Base-by-base conservation (phyloP, 352 stramenopile species). In the Phytophthora quininea region DNA sequence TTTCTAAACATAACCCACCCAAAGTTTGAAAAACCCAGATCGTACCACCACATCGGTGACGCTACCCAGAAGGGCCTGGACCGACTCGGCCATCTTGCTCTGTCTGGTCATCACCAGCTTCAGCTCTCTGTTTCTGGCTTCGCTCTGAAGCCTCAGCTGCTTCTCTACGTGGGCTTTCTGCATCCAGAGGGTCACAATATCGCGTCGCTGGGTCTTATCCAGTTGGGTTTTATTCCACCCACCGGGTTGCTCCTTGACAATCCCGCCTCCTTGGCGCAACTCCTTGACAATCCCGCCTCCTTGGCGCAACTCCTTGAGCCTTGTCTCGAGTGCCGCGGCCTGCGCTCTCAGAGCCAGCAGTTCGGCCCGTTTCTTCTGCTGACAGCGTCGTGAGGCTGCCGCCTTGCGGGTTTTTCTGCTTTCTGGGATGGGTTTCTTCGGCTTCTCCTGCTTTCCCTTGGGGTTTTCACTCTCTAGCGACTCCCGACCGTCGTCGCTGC, bases 281-380 rank as follows among this genome's bases (percentile, higher is more conserved):
- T 49, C 8, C 24, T 49, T 29, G 11, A 49, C 10, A 29, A 49
- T 10, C 14, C 43, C 47, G 1, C 19, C 47, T 15, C 47, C 47
- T 42, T 64, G 49, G 15, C 32, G 32, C 32, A 73, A 35, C 43
- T 69, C 59, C 8, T 53, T 10, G 0, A 73, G 19, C 2, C 56
- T 47, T 2, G 29, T 52, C 59, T 69, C 60, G 9, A 73, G 32
- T 6, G 65, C 43, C n/a, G 54, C 33, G 7, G 55, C 54, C 45
- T 73, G 65, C 0, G 65, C 65, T 3, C 65, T 52, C 6, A 73
- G 31, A 14, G 65, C 65, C 33, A 73, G 29, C 1, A 69, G 42
- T 32, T 73, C 58, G 3, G 65, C 65, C 2, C 54, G 62, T 45
- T 73, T 73, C 59, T 73, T 73, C 24, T 73, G 65, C 24, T 73